A percentile compares a stretch with the other conserved stretches of the same genome.
These are phyloP conservation scores for Quercus cerris DNA, from an alignment of 306 rosid species.

Conservation along the genomic window DNA sequence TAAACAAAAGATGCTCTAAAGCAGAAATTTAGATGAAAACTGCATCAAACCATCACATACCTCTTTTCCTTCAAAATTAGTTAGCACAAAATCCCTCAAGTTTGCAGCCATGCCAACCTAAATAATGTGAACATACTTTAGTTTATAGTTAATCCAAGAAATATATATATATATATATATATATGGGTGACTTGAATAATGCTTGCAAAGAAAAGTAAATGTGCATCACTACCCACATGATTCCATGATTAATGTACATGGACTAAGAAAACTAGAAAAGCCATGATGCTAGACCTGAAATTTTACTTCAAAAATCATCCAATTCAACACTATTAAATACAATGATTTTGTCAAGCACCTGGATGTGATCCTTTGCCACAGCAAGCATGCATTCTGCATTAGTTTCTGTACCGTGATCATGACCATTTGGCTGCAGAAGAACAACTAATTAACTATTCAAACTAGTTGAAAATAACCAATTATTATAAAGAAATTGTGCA, in stretches of 20 bases:
- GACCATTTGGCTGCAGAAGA: constrained; percentile 78
- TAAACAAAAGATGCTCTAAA: background rate
- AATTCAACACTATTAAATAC: background rate
- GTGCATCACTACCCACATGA: background rate
- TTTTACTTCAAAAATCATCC: constrained; percentile 4
- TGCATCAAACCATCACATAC: constrained; percentile 34
- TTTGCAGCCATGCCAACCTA: constrained; percentile 98
- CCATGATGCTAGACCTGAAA: background rate
- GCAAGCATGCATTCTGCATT: constrained; percentile 61
- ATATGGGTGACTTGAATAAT: background rate
- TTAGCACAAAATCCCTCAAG: constrained; percentile 70
- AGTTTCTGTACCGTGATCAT: constrained; percentile 70
- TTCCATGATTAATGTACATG: background rate
- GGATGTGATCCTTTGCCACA: constrained; percentile 80
- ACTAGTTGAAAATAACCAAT: background rate
- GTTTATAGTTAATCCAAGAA: constrained; percentile 3
- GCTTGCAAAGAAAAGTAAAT: background rate
- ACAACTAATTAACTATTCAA: constrained; percentile 15
- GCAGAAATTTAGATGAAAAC: constrained; percentile 2
- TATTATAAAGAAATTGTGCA: background rate
- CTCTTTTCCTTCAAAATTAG: constrained; percentile 76
- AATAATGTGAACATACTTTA: constrained; percentile 13
- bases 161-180: background rate
- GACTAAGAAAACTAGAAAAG: background rate
- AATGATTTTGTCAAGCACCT: constrained; percentile 43